Evolutionary conservation across 495 filamentous ascomycete species (phyloP).

Genomic region (Opeltia flavorubescens): DNA sequence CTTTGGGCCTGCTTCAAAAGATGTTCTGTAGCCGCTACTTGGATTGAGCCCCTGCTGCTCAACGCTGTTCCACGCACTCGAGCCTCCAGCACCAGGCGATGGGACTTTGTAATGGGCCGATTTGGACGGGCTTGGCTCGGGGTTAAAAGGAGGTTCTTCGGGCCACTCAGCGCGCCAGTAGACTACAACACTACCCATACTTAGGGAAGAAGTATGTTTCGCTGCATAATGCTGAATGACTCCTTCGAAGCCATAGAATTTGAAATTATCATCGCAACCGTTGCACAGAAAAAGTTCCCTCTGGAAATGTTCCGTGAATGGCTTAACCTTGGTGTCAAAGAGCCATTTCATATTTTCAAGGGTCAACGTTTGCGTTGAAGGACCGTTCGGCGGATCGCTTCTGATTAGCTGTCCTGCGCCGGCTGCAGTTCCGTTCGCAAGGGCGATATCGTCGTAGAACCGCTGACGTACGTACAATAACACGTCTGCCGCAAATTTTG

Average conservation of each 20-base stretch:
- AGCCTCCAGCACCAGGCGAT: constrained; percentile 4
- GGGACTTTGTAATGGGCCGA: constrained; percentile 17
- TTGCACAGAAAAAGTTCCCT: constrained; percentile 67
- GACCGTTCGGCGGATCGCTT: constrained; percentile 34
- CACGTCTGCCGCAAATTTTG: constrained; percentile 52
- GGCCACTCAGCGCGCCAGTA: constrained; percentile 74
- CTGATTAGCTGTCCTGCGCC: constrained; percentile 26
- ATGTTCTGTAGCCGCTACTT: neutral
- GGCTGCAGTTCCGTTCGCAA: constrained; percentile 30
- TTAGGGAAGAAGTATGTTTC: constrained; percentile 58
- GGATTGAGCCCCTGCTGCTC: neutral
- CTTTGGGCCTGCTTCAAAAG: neutral
- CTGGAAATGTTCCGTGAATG: constrained; percentile 40
- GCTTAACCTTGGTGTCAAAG: constrained; percentile 61
- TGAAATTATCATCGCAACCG: constrained; percentile 44
- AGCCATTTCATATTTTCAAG: constrained; percentile 81
- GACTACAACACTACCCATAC: constrained; percentile 51
- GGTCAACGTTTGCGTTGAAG: constrained; percentile 43
- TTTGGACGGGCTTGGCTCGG: constrained; percentile 33
- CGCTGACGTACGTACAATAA: constrained; percentile 44
- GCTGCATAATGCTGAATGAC: constrained; percentile 70
- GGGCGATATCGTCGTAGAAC: constrained; percentile 45
- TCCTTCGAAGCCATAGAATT: constrained; percentile 59
- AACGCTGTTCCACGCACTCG: neutral
- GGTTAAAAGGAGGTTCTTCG: constrained; percentile 51